Evolutionary conservation across 2,329 filamentous ascomycete genomes (phyloP).

Genomic region (Botrytis squamosa): DNA sequence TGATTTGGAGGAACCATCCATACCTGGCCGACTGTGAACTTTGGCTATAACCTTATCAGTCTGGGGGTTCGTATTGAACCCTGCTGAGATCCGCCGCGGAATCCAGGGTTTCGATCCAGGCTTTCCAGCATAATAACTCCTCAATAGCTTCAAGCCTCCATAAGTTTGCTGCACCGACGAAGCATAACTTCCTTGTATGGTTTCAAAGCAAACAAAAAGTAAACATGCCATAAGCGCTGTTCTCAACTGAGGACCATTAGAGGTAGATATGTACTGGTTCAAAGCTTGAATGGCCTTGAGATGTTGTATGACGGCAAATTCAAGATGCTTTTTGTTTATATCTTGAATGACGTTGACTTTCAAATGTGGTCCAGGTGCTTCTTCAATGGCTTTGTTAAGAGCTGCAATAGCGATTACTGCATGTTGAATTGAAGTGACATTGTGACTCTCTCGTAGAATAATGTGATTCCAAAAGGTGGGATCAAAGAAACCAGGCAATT

Average conservation of each 20-base stretch:
- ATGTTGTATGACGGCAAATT: constrained; percentile 59
- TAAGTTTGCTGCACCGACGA: constrained; percentile 62
- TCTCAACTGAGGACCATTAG: constrained; percentile 45
- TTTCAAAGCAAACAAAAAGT: constrained; percentile 38
- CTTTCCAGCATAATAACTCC: constrained; percentile 41
- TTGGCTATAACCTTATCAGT: constrained; percentile 21
- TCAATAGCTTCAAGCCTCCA: constrained; percentile 54
- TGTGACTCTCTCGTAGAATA: constrained; percentile 62
- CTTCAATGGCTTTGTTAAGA: constrained; percentile 62
- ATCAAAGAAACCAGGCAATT: constrained; percentile 66
- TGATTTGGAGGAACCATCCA: constrained; percentile 27
- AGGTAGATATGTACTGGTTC: constrained; percentile 46
- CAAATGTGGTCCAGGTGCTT: constrained; percentile 32
- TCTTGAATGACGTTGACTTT: constrained; percentile 42
- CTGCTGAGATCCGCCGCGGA: constrained; percentile 21
- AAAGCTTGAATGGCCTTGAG: constrained; percentile 55
- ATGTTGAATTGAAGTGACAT: constrained; percentile 59
- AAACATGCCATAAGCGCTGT: constrained; percentile 37
- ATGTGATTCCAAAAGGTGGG: constrained; percentile 61
- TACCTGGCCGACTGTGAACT: constrained; percentile 28
- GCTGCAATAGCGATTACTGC: constrained; percentile 66
- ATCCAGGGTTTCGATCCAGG: constrained; percentile 29
- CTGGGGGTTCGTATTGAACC: constrained; percentile 8
- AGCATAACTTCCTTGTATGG: constrained; percentile 49
- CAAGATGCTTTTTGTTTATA: constrained; percentile 52